A percentile compares a stretch with the other conserved stretches of the same genome.
Evolutionary conservation across 148 eudicot genomes (phyloP).

Genomic region (Dysphania ambrosioides): DNA sequence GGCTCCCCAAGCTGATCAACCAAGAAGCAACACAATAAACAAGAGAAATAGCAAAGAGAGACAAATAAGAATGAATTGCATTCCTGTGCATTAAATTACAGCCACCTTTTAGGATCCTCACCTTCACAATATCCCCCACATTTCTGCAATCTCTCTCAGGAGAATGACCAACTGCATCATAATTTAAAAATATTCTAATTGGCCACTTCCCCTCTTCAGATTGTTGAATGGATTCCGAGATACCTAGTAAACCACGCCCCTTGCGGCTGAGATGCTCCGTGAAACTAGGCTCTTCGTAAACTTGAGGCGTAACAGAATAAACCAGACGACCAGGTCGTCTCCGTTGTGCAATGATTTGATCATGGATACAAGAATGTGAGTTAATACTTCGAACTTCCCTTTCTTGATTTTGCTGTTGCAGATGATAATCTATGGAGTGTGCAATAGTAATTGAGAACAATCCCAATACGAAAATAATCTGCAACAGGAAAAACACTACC

Average conservation of each 20-base stretch:
- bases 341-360: conserved; percentile 81
- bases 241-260: conserved; percentile 69
- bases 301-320: conserved; percentile 86
- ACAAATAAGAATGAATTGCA: conserved; percentile 10
- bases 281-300: conserved; percentile 49
- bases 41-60: conserved; percentile 1
- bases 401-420: conserved; percentile 35
- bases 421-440: conserved; percentile 36
- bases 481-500: conserved; percentile 16
- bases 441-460: conserved; percentile 41
- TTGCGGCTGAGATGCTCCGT: conserved; percentile 37
- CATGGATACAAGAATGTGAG: conserved; percentile 97
- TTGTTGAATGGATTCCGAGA: conserved; percentile 35
- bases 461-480: conserved; percentile 57
- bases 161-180: conserved; percentile 97
- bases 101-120: conserved; percentile 25
- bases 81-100: conserved; percentile 3
- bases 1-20: conserved; percentile 87
- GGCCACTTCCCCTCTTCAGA: conserved; percentile 62
- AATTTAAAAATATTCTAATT: conserved; percentile 87
- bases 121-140: conserved; percentile 92
- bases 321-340: conserved; percentile 80
- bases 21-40: conserved; percentile 1
- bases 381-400: conserved; percentile 33
- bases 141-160: conserved; percentile 86